Evolutionary conservation across 1,139 yeast genomes (phyloP), one percentile per base, ranked within the genome.

Genomic region (Zygoascus sp.): DNA sequence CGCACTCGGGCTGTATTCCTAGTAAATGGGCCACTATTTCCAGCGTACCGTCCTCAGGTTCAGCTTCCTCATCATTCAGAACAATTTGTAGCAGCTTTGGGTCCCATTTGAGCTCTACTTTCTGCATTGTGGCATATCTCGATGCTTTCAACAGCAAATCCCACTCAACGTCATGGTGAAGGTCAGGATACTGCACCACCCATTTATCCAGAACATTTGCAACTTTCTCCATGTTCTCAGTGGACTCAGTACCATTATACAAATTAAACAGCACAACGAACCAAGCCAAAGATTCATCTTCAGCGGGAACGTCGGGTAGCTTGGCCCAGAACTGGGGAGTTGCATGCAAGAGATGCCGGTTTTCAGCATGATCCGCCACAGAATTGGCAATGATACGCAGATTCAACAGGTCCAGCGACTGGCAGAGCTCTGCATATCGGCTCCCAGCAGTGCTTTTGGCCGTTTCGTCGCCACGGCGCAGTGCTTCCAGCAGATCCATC

Each of bases 311-410:
- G 5, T 19, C 19, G 9, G 30, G 23, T n/a, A 34, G n/a, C 13
- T 35, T 35, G 17, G 11, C 20, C 36, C 39, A 42, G 28, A 42
- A 42, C n/a, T 27, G 15, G 22, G 17, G 20, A 8, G 28, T 13
- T 16, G 25, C 40, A 32, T 32, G 30, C 13, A 38, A 32, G 10
- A 19, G 23, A 8, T 13, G 22, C 13, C 40, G 34, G 30, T 19
- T 49, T 53, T 10, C 32, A 53, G 56, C 52, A 37, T 47, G 40
- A 23, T 56, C 55, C 21, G 55, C 54, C 15, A 54, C 52, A 10
- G 53, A 43, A 38, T 56, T 56, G 11, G 56, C 59, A 15, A 56
- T 40, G 4, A 56, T 50, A 16, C 54, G 44, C 16, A 56, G 40
- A 19, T 19, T 19, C 23, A 42, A 10, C 2, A 9, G 9, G n/a